These are phyloP conservation scores for Penicillium dipodomyicola DNA, from an alignment of 495 filamentous ascomycete genomes.

Conservation along the genomic window DNA sequence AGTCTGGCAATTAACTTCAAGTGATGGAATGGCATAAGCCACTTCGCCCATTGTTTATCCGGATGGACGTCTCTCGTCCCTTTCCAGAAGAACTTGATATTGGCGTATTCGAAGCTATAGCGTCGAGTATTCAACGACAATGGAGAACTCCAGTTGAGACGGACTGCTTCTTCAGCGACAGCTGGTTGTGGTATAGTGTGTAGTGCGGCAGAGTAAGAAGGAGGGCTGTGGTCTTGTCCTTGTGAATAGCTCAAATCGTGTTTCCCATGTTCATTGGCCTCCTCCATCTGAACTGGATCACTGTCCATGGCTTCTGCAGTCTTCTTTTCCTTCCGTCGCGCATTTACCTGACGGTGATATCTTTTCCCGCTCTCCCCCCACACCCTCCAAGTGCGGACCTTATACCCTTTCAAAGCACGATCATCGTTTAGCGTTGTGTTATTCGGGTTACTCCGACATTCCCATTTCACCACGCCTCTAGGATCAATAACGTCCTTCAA, in stretches of 20 bases:
- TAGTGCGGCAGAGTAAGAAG: too few species aligned
- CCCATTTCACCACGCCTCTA: conserved; percentile 17
- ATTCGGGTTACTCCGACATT: conserved; percentile 15
- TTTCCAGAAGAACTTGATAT: conserved; percentile 19
- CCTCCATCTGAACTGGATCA: background rate
- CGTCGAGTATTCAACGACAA: conserved; percentile 7
- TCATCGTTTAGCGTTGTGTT: conserved; percentile 11
- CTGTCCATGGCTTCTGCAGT: background rate
- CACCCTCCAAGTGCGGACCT: conserved; percentile 15
- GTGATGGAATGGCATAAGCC: conserved; percentile 17
- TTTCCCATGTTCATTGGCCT: too few species aligned
- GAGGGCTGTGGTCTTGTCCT: too few species aligned
- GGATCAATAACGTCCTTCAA: conserved; percentile 15
- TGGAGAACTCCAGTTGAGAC: conserved; percentile 13
- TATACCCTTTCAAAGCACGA: conserved; percentile 20
- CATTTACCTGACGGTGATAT: conserved; percentile 18
- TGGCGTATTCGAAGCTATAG: conserved; percentile 13
- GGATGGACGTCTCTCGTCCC: conserved; percentile 15
- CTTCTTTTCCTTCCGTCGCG: conserved; percentile 4
- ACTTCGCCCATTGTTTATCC: background rate
- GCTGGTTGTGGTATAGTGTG: background rate
- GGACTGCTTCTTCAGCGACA: conserved; percentile 11
- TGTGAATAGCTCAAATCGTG: background rate
- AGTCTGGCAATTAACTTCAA: conserved; percentile 16
- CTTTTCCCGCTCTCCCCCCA: conserved; percentile 18